Conservation (phyloP, 2,329 filamentous ascomycete species). For the Colletotrichum sp. region DNA sequence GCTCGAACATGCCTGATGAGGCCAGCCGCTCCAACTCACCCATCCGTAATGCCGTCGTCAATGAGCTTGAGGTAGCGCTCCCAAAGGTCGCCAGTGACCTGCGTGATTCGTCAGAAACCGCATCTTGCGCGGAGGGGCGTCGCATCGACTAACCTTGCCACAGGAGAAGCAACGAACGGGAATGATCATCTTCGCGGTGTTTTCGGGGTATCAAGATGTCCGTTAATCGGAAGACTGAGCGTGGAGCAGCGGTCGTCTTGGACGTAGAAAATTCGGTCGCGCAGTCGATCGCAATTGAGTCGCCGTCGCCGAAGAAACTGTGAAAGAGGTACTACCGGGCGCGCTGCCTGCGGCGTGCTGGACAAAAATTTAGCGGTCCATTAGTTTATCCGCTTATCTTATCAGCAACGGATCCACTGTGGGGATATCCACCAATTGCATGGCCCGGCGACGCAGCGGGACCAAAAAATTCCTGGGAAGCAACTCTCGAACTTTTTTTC, state of each 20-base stretch:
- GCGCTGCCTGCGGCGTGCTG: neutral
- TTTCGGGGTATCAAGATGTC: neutral
- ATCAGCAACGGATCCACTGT: constrained; percentile 1
- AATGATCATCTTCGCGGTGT: constrained; percentile 82
- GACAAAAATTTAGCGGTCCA: constrained; percentile 21
- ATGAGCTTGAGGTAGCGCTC: constrained; percentile 92
- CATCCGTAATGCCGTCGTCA: constrained; percentile 76
- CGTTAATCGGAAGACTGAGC: neutral
- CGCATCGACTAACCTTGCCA: constrained; percentile 77
- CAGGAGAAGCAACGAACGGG: constrained; percentile 98
- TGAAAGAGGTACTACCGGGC: neutral
- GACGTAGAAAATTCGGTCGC: neutral
- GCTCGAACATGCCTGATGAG: neutral
- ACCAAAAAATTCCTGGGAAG: constrained; percentile 24
- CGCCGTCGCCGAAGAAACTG: constrained; percentile 14
- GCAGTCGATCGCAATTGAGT: neutral
- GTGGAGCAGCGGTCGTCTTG: neutral
- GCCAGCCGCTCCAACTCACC: constrained; percentile 57
- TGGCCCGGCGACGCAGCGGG: constrained; percentile 16
- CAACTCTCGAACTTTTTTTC: constrained; percentile 23
- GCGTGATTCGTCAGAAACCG: constrained; percentile 31
- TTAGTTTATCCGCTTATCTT: constrained; percentile 22
- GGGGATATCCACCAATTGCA: constrained; percentile 17
- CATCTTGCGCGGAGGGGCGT: neutral
- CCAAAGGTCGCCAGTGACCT: constrained; percentile 98